Conservation (phyloP, 805 yeast species). For the Priceomyces castillae region DNA sequence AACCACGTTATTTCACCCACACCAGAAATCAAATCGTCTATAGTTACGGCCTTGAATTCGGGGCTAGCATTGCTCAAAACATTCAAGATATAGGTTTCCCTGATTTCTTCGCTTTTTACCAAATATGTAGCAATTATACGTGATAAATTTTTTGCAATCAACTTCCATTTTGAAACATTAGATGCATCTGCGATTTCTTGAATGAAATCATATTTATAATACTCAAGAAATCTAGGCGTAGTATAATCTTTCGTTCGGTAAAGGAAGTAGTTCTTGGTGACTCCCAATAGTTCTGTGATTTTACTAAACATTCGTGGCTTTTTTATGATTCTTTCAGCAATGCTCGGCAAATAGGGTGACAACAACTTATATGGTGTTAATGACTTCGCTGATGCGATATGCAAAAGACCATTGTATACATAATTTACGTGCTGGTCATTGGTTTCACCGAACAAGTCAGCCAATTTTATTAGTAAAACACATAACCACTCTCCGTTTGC, state of each 20-base stretch:
- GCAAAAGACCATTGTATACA: conserved; percentile 61
- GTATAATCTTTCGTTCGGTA: conserved; percentile 69
- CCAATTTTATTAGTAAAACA: conserved; percentile 59
- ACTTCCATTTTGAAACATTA: conserved; percentile 42
- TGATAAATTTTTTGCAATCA: conserved; percentile 49
- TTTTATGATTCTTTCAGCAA: conserved; percentile 63
- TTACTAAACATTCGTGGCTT: conserved; percentile 54
- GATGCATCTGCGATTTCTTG: conserved; percentile 57
- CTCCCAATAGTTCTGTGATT: conserved; percentile 63
- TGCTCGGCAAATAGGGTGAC: conserved; percentile 73
- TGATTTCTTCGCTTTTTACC: conserved; percentile 47
- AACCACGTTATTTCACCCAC: conserved; percentile 41
- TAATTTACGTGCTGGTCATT: conserved; percentile 66
- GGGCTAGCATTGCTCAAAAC: conserved; percentile 55
- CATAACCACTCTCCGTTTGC: conserved; percentile 68
- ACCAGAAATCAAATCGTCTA: conserved; percentile 34
- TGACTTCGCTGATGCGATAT: conserved; percentile 53
- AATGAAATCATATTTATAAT: conserved; percentile 60
- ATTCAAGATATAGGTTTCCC: conserved; percentile 48
- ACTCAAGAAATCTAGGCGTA: conserved; percentile 71
- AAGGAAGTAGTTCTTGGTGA: conserved; percentile 60
- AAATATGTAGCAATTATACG: conserved; percentile 58
- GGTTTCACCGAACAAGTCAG: conserved; percentile 62
- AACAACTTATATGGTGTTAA: conserved; percentile 76
- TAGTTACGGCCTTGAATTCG: conserved; percentile 32